Evolutionary conservation across 345 rosid species (phyloP).

Genomic region (Syzygium aqueum): DNA sequence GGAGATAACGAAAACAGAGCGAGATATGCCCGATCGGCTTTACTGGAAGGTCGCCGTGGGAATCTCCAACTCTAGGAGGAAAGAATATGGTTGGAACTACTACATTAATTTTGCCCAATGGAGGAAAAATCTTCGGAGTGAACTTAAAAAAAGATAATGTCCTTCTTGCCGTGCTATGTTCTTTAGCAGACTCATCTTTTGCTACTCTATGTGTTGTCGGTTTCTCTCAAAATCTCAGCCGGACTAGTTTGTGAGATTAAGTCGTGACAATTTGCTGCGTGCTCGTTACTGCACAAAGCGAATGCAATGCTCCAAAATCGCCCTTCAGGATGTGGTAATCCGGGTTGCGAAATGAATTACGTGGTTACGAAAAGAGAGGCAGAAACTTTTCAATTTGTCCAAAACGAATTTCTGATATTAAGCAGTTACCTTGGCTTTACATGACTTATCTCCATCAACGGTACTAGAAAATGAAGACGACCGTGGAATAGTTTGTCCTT

Average conservation of each 20-base stretch:
- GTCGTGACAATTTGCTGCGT: not conserved
- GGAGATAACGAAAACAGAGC: not conserved
- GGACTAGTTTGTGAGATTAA: not conserved
- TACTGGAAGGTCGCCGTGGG: not conserved
- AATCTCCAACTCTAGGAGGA: not conserved
- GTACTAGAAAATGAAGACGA: not conserved
- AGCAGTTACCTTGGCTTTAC: not conserved
- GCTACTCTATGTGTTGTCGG: not conserved
- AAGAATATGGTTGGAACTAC: not conserved
- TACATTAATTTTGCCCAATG: not conserved
- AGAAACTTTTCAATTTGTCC: not conserved
- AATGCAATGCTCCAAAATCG: not conserved
- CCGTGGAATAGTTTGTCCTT: not conserved
- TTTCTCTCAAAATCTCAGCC: not conserved
- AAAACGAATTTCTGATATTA: not conserved
- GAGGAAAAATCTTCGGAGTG: not conserved
- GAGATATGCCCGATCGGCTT: not conserved
- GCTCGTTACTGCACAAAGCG: not conserved
- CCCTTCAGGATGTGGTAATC: not conserved
- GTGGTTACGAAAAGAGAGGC: not conserved
- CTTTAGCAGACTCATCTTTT: not conserved
- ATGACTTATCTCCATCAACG: not conserved
- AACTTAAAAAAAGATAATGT: not conserved
- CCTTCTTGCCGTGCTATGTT: not conserved
- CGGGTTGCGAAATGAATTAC: not conserved